phyloP scores from a whole-genome alignment of 2,329 filamentous ascomycete genomes.

The Drechslerella coelobrocha region DNA sequence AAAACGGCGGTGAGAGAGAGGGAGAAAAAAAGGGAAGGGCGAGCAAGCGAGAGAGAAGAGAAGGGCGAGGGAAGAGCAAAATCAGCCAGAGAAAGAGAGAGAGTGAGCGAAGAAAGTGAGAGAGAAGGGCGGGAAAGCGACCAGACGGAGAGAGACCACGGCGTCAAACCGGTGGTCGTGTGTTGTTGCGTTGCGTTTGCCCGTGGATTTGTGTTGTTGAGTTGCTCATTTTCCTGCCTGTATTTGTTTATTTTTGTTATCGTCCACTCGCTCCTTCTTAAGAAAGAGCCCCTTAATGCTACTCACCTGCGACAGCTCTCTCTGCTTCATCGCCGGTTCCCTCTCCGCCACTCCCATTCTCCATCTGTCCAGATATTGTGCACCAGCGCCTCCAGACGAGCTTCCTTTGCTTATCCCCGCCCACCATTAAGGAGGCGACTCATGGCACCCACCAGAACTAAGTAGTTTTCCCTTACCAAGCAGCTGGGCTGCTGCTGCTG shows the following conservation, averaged over 20 bases:
- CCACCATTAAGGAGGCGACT: no score
- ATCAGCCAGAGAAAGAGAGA: background rate
- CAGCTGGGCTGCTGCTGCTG: background rate
- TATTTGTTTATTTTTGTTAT: no score
- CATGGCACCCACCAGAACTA: no score
- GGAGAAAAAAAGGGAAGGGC: background rate
- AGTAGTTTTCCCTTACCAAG: background rate
- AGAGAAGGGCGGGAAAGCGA: background rate
- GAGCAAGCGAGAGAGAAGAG: conserved; percentile 13
- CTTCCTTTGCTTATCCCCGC: no score
- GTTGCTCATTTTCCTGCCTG: background rate
- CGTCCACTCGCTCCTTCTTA: no score
- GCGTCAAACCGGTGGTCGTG: background rate
- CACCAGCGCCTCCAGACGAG: no score
- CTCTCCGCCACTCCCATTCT: no score
- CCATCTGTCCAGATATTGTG: no score
- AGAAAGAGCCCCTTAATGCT: no score
- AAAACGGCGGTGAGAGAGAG: conserved; percentile 11
- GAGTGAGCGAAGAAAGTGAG: background rate
- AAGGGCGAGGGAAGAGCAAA: background rate
- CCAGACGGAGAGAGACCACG: background rate
- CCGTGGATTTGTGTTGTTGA: background rate
- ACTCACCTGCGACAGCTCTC: no score
- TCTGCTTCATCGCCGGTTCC: no score
- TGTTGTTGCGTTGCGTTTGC: background rate